phyloP scores from a whole-genome alignment of 164 flowering plant genomes.

The Hamamelis virginiana region DNA sequence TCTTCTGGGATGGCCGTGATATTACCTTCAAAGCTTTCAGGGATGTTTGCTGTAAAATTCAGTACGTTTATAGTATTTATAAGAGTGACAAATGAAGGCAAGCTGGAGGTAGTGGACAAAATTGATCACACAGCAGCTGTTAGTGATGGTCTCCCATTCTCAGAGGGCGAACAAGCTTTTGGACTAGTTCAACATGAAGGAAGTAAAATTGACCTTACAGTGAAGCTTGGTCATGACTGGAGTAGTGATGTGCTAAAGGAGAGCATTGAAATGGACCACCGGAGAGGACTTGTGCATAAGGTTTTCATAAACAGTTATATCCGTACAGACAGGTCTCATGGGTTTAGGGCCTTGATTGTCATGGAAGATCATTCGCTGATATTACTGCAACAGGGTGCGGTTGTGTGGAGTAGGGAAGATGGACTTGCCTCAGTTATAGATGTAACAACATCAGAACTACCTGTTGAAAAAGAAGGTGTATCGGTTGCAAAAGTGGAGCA shows the following conservation, averaged over 20 bases:
- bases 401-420: conserved; percentile 97
- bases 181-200: conserved; percentile 56
- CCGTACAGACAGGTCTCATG: conserved; percentile 79
- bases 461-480: conserved; percentile 82
- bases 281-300: conserved; percentile 68
- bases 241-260: conserved; percentile 57
- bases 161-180: conserved; percentile 73
- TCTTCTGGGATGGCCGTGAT: conserved; percentile 53
- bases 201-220: conserved; percentile 52
- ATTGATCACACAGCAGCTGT: conserved; percentile 41
- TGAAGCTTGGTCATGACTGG: conserved; percentile 64
- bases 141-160: conserved; percentile 66
- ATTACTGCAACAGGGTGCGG: conserved; percentile 84
- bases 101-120: conserved; percentile 64
- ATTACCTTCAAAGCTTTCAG: conserved; percentile 52
- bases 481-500: conserved; percentile 95
- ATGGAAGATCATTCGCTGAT: conserved; percentile 94
- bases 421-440: conserved; percentile 89
- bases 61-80: conserved; percentile 34
- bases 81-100: conserved; percentile 42
- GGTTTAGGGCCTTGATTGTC: conserved; percentile 91
- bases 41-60: conserved; percentile 53
- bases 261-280: conserved; percentile 53
- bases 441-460: conserved; percentile 84
- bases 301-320: conserved; percentile 84